A percentile compares a stretch with the other conserved stretches of the same genome.
These are phyloP conservation scores for Rhynchospora breviuscula DNA, from an alignment of 176 grass and related monocot genomes.

Conservation along the genomic window DNA sequence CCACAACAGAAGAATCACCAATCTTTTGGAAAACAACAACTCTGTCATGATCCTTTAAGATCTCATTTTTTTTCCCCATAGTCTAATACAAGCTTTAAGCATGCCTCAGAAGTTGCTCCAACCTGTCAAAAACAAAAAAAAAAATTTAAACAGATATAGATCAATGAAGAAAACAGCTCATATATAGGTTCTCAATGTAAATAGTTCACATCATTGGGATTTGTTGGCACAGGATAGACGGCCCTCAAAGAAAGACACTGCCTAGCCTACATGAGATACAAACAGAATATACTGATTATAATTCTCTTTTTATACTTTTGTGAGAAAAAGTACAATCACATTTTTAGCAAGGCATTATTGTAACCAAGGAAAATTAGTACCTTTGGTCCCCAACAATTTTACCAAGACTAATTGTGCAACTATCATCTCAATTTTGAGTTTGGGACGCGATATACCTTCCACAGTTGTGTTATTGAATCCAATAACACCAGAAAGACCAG, in stretches of 20 bases:
- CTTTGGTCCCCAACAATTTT: constrained; percentile 24
- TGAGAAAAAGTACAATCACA: not conserved
- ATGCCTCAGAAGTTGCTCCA: constrained; percentile 22
- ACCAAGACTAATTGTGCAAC: no score
- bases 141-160: not conserved
- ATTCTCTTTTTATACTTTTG: not conserved
- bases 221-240: constrained; percentile 77
- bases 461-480: no score
- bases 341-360: not conserved
- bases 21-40: no score
- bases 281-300: not conserved
- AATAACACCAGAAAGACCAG: no score
- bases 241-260: constrained; percentile 77
- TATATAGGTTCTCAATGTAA: not conserved
- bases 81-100: constrained; percentile 65
- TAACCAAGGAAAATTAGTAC: constrained; percentile 21
- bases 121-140: constrained; percentile 1
- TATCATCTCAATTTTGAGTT: no score
- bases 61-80: constrained; percentile 68
- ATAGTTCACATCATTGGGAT: constrained; percentile 48
- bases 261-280: constrained; percentile 62
- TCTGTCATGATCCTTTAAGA: no score
- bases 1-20: no score
- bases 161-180: not conserved
- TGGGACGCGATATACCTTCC: no score